Evolutionary conservation across 2,329 filamentous ascomycete species (phyloP).

Genomic region (Lachnellula suecica): DNA sequence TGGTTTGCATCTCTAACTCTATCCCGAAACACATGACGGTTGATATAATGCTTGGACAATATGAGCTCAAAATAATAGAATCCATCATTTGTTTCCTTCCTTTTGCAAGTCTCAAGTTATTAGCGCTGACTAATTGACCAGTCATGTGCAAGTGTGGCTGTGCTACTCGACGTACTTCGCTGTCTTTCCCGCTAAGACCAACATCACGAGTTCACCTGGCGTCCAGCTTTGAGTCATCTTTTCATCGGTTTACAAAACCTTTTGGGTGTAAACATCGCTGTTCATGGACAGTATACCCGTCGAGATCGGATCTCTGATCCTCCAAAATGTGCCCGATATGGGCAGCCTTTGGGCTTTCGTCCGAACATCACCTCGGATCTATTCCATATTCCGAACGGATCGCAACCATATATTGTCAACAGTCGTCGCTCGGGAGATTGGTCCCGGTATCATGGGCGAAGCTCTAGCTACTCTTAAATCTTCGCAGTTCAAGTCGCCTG

Average conservation of each 20-base stretch:
- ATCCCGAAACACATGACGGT: too few species aligned
- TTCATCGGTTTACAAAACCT: neutral
- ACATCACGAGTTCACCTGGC: too few species aligned
- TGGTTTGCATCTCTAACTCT: too few species aligned
- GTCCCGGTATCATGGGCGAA: neutral
- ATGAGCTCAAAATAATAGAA: too few species aligned
- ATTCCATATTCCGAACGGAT: slow-evolving; percentile 2
- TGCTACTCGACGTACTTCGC: neutral
- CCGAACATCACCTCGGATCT: slow-evolving; percentile 2
- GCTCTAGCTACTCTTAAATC: slow-evolving; percentile 5
- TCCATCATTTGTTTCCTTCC: too few species aligned
- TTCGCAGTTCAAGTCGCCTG: neutral
- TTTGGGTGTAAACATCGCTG: neutral
- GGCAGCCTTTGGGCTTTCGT: slow-evolving; percentile 7
- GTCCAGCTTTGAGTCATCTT: too few species aligned
- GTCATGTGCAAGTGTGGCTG: neutral
- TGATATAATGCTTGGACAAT: too few species aligned
- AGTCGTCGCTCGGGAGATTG: slow-evolving; percentile 7
- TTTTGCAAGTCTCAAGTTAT: too few species aligned
- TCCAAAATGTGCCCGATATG: slow-evolving; percentile 4
- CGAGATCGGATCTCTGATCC: neutral
- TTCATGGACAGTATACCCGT: neutral
- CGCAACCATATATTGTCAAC: slow-evolving; percentile 2
- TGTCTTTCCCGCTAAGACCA: neutral
- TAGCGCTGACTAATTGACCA: too few species aligned